Evolutionary conservation across 148 eudicot genomes (phyloP), one percentile per base, ranked within the genome.

Genomic region (Camellia granthamiana): DNA sequence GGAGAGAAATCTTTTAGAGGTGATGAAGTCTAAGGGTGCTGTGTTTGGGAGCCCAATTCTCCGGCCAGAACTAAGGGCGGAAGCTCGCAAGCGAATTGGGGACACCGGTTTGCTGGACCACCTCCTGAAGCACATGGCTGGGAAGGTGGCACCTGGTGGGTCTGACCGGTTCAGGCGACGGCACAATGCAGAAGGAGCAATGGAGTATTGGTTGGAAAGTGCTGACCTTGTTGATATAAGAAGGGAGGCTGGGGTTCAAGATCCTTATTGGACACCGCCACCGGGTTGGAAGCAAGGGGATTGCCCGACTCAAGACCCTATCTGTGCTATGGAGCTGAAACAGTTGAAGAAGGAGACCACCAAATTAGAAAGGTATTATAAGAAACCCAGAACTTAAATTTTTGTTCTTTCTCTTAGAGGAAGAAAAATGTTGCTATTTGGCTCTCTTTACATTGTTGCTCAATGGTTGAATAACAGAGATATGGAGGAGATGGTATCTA

Each of bases 101-200:
- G 99, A 96, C 79, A 96, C 99, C 0, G 99, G 99, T 47, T 83
- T 96, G 41, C 80, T 96, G 82, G 99, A 96, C 75, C 99, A 96
- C 79, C 89, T 96, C 8, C 92, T 95, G 41, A 95, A 96, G 89
- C 99, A 96, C 80, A 88, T 96, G 95, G 97, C 99, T 0, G 98
- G 95, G 64, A 91, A 89, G 84, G 76, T 90, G 55, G 97, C 99
- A 30, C 97, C 98, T 1, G 97, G 97, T 46, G 97, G 98, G 5
- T 84, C 4, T 97, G 38, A 30, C 38, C 38, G 38, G 38, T 30
- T 30, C 38, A 30, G 38, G 38, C 38, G 38, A 30, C 38, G 38
- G 38, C 38, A 30, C 38, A 30, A 30, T 30, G 38, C 38, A 30
- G 38, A 30, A 30, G 38, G 38, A 30, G 38, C 38, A 30, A 30